Conservation (phyloP, 192 early-diverging fungal genomes). For the Coemansia reversa region DNA sequence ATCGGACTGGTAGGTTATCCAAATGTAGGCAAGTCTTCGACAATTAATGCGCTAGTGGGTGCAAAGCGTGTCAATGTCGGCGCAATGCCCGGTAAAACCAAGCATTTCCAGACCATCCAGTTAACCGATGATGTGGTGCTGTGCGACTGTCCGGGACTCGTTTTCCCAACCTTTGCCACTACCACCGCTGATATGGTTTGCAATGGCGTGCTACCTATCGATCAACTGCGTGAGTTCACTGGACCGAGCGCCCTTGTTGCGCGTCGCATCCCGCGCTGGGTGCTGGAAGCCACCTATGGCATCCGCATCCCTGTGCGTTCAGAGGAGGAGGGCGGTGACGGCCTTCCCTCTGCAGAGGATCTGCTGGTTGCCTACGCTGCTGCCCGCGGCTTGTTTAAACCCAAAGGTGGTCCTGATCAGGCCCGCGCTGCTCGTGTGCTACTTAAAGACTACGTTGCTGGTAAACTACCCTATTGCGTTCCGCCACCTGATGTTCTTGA, state of each 20-base stretch:
- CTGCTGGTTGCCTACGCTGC: conserved; percentile 90
- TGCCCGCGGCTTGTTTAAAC: conserved; percentile 86
- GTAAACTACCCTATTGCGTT: conserved; percentile 87
- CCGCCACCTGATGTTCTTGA: conserved; percentile 62
- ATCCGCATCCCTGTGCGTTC: conserved; percentile 79
- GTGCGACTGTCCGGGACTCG: conserved; percentile 99
- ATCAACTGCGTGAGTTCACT: conserved; percentile 93
- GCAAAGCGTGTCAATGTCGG: conserved; percentile 93
- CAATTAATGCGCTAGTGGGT: conserved; percentile 95
- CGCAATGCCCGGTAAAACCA: conserved; percentile 98
- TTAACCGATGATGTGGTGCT: conserved; percentile 81
- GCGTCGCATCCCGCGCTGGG: conserved; percentile 79
- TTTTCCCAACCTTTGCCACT: conserved; percentile 98
- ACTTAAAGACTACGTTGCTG: conserved; percentile 97
- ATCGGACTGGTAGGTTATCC: conserved; percentile 99
- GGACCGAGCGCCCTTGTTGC: conserved; percentile 83
- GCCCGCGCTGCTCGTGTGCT: conserved; percentile 93
- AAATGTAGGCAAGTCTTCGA: conserved; percentile 99
- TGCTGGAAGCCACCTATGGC: conserved; percentile 90
- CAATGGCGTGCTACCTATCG: conserved; percentile 98
- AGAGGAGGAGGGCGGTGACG: conserved; percentile 71
- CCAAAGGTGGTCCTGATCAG: conserved; percentile 98
- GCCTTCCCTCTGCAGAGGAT: conserved; percentile 86
- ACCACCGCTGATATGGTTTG: conserved; percentile 98
- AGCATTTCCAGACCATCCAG: conserved; percentile 99